A percentile compares a stretch with the other conserved stretches of the same genome.
phyloP scores from a whole-genome alignment of 352 stramenopile species.

The Pilasporangium apinafurcum region DNA sequence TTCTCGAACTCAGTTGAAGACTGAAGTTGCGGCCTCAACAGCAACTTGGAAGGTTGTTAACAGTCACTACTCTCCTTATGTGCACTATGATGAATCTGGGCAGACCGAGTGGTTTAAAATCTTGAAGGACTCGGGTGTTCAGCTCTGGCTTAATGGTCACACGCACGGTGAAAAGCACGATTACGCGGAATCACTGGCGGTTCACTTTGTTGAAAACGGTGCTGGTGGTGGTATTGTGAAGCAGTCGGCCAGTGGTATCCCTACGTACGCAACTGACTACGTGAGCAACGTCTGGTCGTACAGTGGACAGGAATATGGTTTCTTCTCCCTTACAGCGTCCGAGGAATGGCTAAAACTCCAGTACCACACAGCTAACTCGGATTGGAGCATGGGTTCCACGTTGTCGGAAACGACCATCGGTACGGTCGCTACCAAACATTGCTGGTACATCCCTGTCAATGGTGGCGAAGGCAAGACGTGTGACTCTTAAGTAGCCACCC shows the following conservation, averaged over 20 bases:
- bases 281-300: conserved; percentile 60
- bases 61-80: conserved; percentile 56
- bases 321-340: conserved; percentile 54
- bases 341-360: conserved; percentile 61
- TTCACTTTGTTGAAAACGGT: conserved; percentile 76
- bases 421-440: conserved; percentile 52
- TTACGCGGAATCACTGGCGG: conserved; percentile 30
- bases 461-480: conserved; percentile 25
- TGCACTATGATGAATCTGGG: conserved; percentile 31
- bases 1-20: conserved; percentile 28
- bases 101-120: conserved; percentile 45
- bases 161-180: conserved; percentile 70
- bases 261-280: conserved; percentile 30
- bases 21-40: conserved; percentile 35
- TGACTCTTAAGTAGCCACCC: too few relatives aligned
- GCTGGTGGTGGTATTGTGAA: conserved; percentile 68
- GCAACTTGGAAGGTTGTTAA: conserved; percentile 72
- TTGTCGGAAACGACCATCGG: conserved; percentile 30
- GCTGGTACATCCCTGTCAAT: conserved; percentile 56
- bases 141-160: conserved; percentile 46
- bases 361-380: conserved; percentile 53
- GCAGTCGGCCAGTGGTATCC: conserved; percentile 59
- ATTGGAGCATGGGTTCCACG: conserved; percentile 43
- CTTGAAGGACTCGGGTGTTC: conserved; percentile 24
- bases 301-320: conserved; percentile 54